These are phyloP conservation scores for Dichotomopilus funicola DNA, from an alignment of 2,329 filamentous ascomycete species.

Conservation along the genomic window DNA sequence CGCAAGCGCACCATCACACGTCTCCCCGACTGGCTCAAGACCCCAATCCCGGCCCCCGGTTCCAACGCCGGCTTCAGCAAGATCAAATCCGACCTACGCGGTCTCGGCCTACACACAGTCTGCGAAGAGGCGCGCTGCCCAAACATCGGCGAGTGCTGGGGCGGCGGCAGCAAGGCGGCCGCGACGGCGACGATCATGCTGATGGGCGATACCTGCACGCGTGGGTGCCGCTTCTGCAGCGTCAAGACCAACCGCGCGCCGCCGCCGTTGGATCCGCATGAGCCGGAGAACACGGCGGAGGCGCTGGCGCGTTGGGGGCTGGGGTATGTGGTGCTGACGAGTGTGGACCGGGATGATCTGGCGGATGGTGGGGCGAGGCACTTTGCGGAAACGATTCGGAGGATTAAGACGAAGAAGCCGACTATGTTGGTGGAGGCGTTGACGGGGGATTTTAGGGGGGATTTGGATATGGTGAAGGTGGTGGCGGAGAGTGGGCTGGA, in stretches of 20 bases:
- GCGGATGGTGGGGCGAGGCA: conserved; percentile 81
- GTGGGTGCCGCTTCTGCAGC: conserved; percentile 93
- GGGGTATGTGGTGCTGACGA: conserved; percentile 91
- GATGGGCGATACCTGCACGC: conserved; percentile 97
- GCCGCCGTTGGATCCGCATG: conserved; percentile 81
- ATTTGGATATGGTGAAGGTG: conserved; percentile 77
- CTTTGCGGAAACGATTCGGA: conserved; percentile 88
- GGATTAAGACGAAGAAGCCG: conserved; percentile 80
- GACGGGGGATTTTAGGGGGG: conserved; percentile 80
- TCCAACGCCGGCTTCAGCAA: conserved; percentile 80
- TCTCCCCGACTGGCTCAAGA: conserved; percentile 92
- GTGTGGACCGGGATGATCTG: conserved; percentile 88
- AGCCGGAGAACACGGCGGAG: conserved; percentile 95
- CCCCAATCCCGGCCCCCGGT: conserved; percentile 66
- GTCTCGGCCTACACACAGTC: conserved; percentile 85
- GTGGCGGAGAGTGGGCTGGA: conserved; percentile 86
- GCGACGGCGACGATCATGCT: conserved; percentile 99
- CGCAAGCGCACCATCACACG: conserved; percentile 62
- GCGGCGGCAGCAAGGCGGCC: conserved; percentile 76
- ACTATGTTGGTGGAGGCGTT: conserved; percentile 74
- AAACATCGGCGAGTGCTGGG: conserved; percentile 98
- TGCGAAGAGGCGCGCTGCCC: conserved; percentile 97
- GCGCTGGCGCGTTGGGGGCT: conserved; percentile 87
- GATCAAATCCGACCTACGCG: conserved; percentile 88
- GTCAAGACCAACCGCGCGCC: conserved; percentile 81